Base-by-base conservation (phyloP, 2,329 filamentous ascomycete genomes). In the Clarireedia monteithiana region DNA sequence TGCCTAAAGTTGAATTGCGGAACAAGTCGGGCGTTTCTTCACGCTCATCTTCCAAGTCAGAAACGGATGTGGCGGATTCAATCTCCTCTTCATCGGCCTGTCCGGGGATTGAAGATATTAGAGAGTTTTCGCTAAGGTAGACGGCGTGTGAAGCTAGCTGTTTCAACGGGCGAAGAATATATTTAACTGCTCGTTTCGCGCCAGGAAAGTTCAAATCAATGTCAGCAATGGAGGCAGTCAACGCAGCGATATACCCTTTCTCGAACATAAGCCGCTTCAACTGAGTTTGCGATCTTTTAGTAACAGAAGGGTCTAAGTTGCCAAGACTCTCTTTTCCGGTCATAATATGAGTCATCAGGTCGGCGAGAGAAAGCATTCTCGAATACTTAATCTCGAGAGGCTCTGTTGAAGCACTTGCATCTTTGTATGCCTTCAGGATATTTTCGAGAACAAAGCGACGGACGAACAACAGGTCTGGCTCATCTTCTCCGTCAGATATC, bases 1-100 rank as follows among this genome's bases (percentile, higher is more conserved):
- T 95, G 50, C 94, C 92, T 23, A 99, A 77, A 1, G 95, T 90
- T 2, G 94, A 97, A 71, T 97, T 96, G 53, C 95, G 88, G 75
- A 96, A 97, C 20, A 99, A 79, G 72, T 99, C 94, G 30, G 95
- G 94, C 5, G 95, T 99, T 69, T 97, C 94, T 71, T 96, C 91
- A 46, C 91, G 85, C 55, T 89, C 86, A 59, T 91, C 88, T 42
- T 91, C 88, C 50, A 91, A 76, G 60, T 96, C 91, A 10, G 92
- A 96, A 24, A 95, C 82, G 0, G 92, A 96, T 4, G 91, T 95
- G 3, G 88, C 84, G 10, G 89, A 94, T 2, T 85, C 85, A 47
- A 96, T 88, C 47, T 96, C 91, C 60, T 96, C 91, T 48, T 95
- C 91, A 26, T 89, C 85, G 20, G 83, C 83, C 48, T 85, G 84